Evolutionary conservation across 495 filamentous ascomycete species (phyloP).

Genomic region (Neurospora pannonica): DNA sequence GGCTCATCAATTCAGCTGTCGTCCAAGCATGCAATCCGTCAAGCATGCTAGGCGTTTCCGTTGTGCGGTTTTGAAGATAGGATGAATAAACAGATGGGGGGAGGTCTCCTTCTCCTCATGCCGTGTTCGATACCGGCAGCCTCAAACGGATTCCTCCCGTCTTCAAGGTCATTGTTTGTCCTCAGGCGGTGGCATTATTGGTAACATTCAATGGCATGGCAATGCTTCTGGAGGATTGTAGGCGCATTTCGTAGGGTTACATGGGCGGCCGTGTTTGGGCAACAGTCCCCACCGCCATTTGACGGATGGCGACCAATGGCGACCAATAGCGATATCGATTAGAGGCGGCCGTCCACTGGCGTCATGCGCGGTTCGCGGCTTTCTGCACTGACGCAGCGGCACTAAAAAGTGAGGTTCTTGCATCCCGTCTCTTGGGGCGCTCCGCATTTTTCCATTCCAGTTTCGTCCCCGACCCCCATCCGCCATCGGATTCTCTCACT

Average conservation of each 20-base stretch:
- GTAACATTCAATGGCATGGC: neutral
- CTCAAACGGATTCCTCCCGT: neutral
- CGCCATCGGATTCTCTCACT: neutral
- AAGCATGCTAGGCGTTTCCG: neutral
- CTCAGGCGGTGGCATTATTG: neutral
- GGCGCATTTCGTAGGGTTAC: neutral
- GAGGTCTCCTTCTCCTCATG: neutral
- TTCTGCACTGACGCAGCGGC: neutral
- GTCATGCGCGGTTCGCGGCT: neutral
- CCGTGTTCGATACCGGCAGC: neutral
- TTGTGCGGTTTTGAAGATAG: neutral
- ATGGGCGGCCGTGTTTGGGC: neutral
- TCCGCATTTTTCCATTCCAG: neutral
- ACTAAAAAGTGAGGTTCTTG: neutral
- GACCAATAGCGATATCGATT: neutral
- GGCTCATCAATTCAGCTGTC: neutral
- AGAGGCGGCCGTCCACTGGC: neutral
- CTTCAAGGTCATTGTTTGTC: neutral
- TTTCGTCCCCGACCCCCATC: neutral
- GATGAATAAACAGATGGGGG: neutral
- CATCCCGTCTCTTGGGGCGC: neutral
- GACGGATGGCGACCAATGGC: neutral
- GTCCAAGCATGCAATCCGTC: neutral
- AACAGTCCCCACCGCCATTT: neutral
- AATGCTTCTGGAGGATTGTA: neutral